These are phyloP conservation scores for Ceratocystis lukuohia DNA, from an alignment of 2,329 filamentous ascomycete genomes.

Conservation along the genomic window DNA sequence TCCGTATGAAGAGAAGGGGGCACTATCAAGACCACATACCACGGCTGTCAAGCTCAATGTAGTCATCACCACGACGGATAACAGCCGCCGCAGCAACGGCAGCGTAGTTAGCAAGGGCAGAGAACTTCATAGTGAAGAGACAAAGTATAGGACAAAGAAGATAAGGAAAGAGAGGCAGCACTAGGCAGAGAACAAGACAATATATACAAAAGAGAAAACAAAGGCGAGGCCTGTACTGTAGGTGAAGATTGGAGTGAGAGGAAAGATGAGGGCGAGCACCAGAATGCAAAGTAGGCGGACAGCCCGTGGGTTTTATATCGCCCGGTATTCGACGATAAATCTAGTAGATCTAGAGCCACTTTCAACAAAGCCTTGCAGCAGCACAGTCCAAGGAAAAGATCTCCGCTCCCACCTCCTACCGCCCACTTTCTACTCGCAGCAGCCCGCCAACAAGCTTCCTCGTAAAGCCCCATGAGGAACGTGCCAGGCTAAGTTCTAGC, in stretches of 20 bases:
- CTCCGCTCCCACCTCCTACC: neutral
- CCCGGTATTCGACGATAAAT: neutral
- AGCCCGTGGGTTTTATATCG: conserved; percentile 7
- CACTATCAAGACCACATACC: conserved; percentile 10
- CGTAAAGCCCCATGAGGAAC: neutral
- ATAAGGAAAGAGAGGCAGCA: neutral
- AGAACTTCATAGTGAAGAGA: conserved; percentile 17
- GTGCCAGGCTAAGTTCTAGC: neutral
- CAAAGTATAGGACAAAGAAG: neutral
- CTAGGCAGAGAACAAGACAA: neutral
- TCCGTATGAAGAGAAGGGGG: neutral
- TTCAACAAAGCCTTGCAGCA: neutral
- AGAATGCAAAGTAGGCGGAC: conserved; percentile 3
- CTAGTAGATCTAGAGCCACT: neutral
- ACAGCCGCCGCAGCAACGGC: conserved; percentile 18
- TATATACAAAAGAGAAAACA: neutral
- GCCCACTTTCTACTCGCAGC: neutral
- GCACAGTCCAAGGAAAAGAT: neutral
- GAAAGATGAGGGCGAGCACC: conserved; percentile 5
- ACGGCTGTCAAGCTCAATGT: conserved; percentile 13
- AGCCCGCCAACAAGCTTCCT: neutral
- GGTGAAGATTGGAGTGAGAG: conserved; percentile 10
- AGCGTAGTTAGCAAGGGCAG: conserved; percentile 12
- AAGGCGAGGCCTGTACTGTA: neutral
- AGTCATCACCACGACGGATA: conserved; percentile 15